Percentiles rank a stretch among this genome's conserved stretches.
phyloP scores from a whole-genome alignment of 768 basidiomycete species.

The Lentinula detonsa region DNA sequence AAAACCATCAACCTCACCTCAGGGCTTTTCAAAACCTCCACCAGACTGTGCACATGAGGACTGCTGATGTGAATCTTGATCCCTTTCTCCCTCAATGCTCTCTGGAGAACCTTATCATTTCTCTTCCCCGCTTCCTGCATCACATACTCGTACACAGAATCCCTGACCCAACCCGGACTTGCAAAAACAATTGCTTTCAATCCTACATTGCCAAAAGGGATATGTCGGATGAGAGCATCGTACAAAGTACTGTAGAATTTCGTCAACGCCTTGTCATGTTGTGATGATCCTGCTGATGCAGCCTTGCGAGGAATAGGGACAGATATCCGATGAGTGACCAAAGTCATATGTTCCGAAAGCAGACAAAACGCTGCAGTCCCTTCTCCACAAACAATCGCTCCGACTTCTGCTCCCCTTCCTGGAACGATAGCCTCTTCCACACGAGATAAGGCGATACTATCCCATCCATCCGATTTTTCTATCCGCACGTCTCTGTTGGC shows the following conservation, averaged over 20 bases:
- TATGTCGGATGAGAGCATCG: slow-evolving; percentile 82
- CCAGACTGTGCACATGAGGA: slow-evolving; percentile 91
- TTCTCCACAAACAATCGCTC: slow-evolving; percentile 94
- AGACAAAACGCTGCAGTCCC: slow-evolving; percentile 93
- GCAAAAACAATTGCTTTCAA: slow-evolving; percentile 93
- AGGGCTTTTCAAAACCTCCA: slow-evolving; percentile 91
- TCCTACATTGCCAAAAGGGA: slow-evolving; percentile 69
- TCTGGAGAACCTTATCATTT: slow-evolving; percentile 78
- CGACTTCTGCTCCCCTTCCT: slow-evolving; percentile 95
- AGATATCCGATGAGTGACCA: slow-evolving; percentile 86
- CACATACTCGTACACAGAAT: slow-evolving; percentile 81
- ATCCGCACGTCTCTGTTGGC: slow-evolving; percentile 86
- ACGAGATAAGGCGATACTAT: slow-evolving; percentile 76
- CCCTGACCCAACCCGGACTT: slow-evolving; percentile 93
- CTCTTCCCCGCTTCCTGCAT: slow-evolving; percentile 73
- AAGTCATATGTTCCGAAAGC: slow-evolving; percentile 94
- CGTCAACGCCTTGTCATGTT: slow-evolving; percentile 87
- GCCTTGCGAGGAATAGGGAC: slow-evolving; percentile 89
- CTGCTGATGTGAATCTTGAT: slow-evolving; percentile 89
- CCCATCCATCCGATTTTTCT: slow-evolving; percentile 87
- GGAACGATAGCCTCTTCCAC: slow-evolving; percentile 87
- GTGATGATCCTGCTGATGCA: slow-evolving; percentile 69
- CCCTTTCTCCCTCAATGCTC: slow-evolving; percentile 74
- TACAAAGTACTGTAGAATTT: slow-evolving; percentile 85
- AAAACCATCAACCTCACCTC: slow-evolving; percentile 50